Evolutionary conservation across 2,329 filamentous ascomycete species (phyloP).

Genomic region (Metarhizium album): DNA sequence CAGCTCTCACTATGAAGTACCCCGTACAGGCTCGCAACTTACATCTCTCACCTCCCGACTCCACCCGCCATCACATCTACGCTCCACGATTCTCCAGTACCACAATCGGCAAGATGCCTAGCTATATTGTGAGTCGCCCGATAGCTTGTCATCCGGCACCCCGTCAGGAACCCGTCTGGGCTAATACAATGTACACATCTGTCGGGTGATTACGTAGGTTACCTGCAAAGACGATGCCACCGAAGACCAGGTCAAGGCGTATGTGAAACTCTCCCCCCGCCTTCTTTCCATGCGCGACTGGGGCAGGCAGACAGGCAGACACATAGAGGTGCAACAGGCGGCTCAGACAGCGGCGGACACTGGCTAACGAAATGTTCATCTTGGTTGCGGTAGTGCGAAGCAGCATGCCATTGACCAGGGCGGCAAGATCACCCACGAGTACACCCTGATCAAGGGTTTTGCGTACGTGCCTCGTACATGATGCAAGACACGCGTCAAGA

Average conservation of each 20-base stretch:
- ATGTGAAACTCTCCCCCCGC: conserved; percentile 16
- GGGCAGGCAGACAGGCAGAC: too few species aligned
- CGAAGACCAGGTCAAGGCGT: conserved; percentile 57
- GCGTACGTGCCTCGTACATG: conserved; percentile 48
- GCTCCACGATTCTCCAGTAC: conserved; percentile 1
- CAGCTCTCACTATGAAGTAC: too few species aligned
- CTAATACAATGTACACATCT: conserved; percentile 8
- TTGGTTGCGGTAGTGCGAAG: conserved; percentile 51
- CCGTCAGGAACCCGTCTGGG: neutral
- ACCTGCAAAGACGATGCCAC: conserved; percentile 65
- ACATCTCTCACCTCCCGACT: conserved; percentile 7
- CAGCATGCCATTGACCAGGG: conserved; percentile 62
- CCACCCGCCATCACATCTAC: neutral
- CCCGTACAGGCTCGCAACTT: neutral
- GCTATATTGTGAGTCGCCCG: conserved; percentile 41
- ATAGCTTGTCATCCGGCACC: neutral
- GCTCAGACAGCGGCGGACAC: neutral
- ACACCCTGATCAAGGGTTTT: conserved; percentile 83
- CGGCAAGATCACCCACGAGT: conserved; percentile 76
- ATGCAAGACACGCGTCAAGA: neutral
- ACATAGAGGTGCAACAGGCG: too few species aligned
- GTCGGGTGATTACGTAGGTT: conserved; percentile 53
- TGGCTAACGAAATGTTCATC: neutral
- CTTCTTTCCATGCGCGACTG: too few species aligned
- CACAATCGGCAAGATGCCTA: conserved; percentile 34